A percentile compares a stretch with the other conserved stretches of the same genome.
Conservation (phyloP, 345 rosid species). For the Euphorbia tirucalli region DNA sequence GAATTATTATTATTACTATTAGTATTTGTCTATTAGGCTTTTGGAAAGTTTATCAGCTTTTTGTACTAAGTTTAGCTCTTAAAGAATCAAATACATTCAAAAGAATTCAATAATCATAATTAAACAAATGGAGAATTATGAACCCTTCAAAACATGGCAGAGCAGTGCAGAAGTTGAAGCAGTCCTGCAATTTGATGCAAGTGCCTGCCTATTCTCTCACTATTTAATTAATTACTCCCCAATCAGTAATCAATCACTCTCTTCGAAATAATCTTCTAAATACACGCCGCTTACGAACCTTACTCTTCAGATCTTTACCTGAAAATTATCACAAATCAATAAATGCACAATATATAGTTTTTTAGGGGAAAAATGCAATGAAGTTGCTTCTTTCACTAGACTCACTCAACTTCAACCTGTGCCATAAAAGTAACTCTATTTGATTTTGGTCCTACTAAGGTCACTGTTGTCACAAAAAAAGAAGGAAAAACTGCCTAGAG, state of each 20-base stretch:
- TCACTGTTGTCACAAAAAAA: too few species aligned
- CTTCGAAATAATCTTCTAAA: slow-evolving; percentile 35
- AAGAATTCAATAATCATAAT: neutral
- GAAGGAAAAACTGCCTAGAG: too few species aligned
- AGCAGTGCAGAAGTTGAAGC: neutral
- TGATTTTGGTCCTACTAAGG: too few species aligned
- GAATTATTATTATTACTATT: too few species aligned
- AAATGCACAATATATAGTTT: neutral
- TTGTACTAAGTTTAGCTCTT: too few species aligned
- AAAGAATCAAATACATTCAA: neutral
- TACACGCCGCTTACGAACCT: slow-evolving; percentile 16
- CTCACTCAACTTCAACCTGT: too few species aligned
- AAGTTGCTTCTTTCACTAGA: too few species aligned
- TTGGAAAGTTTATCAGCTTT: too few species aligned
- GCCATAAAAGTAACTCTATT: too few species aligned
- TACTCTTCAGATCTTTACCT: slow-evolving; percentile 34
- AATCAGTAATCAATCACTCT: slow-evolving; percentile 15
- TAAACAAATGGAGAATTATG: neutral
- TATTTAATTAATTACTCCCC: neutral
- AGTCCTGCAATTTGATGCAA: neutral
- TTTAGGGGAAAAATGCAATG: neutral
- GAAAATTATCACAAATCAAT: slow-evolving; percentile 11
- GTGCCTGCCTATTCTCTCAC: slow-evolving; percentile 4
- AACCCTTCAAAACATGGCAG: neutral
- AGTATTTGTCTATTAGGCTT: too few species aligned